These are phyloP conservation scores for Oryza punctata DNA, from an alignment of 176 grass and related monocot species.

Conservation along the genomic window DNA sequence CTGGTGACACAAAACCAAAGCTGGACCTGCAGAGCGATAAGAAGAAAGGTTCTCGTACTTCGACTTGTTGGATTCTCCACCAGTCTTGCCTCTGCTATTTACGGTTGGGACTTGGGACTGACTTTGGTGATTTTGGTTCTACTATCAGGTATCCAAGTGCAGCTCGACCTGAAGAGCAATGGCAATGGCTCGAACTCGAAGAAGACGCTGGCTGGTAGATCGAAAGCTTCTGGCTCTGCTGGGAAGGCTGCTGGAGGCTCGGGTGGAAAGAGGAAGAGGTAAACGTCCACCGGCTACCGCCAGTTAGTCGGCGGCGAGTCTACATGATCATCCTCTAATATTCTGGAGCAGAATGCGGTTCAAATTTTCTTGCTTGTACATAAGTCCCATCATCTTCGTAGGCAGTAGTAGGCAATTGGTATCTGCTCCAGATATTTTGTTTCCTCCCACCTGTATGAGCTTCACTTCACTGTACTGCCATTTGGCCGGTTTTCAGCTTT, in stretches of 20 bases:
- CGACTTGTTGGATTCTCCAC: background rate
- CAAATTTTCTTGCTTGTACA: conserved; percentile 52
- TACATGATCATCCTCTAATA: conserved; percentile 21
- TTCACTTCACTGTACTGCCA: too few relatives aligned
- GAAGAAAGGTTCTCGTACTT: conserved; percentile 65
- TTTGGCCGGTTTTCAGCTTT: too few relatives aligned
- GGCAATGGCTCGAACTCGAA: conserved; percentile 48
- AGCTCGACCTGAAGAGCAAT: conserved; percentile 79
- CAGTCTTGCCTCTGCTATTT: background rate
- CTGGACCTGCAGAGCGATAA: conserved; percentile 80
- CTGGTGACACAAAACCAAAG: conserved; percentile 53
- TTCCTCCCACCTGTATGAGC: background rate
- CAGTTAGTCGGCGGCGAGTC: background rate
- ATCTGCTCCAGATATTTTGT: conserved; percentile 21
- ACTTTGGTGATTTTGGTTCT: background rate
- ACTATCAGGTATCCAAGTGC: conserved; percentile 80
- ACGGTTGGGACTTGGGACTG: background rate
- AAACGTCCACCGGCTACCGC: background rate
- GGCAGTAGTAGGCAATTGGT: conserved; percentile 1
- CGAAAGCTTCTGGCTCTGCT: conserved; percentile 51
- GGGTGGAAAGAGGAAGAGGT: conserved; percentile 84
- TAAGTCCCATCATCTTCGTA: conserved; percentile 20
- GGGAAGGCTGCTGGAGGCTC: conserved; percentile 50
- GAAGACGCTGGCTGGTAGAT: conserved; percentile 56
- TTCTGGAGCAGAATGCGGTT: conserved; percentile 22